Conservation (phyloP, 805 yeast species). For the Blastobotrys peoriensis region DNA sequence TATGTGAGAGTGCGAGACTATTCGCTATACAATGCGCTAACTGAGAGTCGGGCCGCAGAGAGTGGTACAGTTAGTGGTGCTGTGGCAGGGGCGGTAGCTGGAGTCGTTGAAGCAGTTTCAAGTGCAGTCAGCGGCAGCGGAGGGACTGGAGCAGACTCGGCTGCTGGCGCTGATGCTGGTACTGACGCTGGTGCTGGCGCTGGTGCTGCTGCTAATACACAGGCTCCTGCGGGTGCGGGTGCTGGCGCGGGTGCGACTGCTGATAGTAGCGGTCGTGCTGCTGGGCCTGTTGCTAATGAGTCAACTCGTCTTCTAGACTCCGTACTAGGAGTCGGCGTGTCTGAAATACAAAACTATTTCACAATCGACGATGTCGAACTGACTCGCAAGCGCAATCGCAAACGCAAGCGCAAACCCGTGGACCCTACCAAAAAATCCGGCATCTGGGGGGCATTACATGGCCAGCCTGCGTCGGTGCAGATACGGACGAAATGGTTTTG, state of each 20-base stretch:
- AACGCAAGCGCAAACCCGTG: neutral
- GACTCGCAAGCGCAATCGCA: neutral
- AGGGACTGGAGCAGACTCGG: neutral
- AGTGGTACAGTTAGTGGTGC: too few species aligned
- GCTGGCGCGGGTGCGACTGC: neutral
- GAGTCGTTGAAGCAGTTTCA: too few species aligned
- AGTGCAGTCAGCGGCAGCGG: too few species aligned
- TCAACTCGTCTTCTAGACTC: neutral
- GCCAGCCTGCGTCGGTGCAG: constrained; percentile 42
- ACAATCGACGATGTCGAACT: too few species aligned
- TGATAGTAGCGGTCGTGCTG: neutral
- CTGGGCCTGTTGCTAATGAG: neutral
- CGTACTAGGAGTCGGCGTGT: neutral
- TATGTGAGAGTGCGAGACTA: neutral
- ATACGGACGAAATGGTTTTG: constrained; percentile 64
- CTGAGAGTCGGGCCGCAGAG: too few species aligned
- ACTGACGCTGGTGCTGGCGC: neutral
- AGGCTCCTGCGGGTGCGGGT: neutral
- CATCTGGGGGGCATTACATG: constrained; percentile 76
- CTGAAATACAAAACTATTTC: too few species aligned
- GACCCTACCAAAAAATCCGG: constrained; percentile 34
- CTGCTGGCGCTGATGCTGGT: neutral
- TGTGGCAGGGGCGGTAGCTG: too few species aligned
- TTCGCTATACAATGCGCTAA: neutral
- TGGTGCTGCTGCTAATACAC: neutral